Evolutionary conservation across 1,139 yeast species (phyloP), one percentile per base, ranked within the genome.

Genomic region (Ogataea hybrid): DNA sequence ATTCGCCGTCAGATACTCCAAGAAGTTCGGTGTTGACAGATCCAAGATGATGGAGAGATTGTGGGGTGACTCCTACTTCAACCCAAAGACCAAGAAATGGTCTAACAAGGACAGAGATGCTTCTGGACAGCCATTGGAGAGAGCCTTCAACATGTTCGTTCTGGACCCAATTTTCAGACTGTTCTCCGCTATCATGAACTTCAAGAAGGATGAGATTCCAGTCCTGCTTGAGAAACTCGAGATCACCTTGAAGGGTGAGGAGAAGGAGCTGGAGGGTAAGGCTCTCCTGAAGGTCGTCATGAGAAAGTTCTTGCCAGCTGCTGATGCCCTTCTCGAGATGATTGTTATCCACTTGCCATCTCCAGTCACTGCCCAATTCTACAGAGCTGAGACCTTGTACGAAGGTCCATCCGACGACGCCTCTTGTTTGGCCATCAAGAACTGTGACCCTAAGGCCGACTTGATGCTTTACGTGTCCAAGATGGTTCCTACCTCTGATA

Each of bases 71-170:
- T 86, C 95, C 74, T 92, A 78, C 94, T 92, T 92, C 84, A 92
- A 92, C 90, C 97, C 98, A 75, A 92, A 90, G 88, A 92, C 97
- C 75, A 92, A 90, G 87, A 92, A 92, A 79, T 92, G 98, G 98
- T 77, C 97, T 64, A 87, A 81, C 88, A 86, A 85, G 78, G 95
- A 82, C 65, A 88, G 84, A 72, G 97, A 89, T 64, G 94, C 97
- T 63, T 88, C 84, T 65, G 98, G 98, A 65, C 84, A 88, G 78
- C 73, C 81, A 49, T 84, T 92, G 69, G 97, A 92, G 77, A 89
- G 98, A 83, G 97, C 97, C 67, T 92, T 92, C 95, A 88, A 87
- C 90, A 87, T 88, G 95, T 92, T 92, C 78, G 88, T 92, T 59
- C 81, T 92, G 74, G 98, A 92, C 79, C 98, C 98, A 70, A 92